Base-by-base conservation (phyloP, 805 yeast species). In the Starmerella vaccinii region DNA sequence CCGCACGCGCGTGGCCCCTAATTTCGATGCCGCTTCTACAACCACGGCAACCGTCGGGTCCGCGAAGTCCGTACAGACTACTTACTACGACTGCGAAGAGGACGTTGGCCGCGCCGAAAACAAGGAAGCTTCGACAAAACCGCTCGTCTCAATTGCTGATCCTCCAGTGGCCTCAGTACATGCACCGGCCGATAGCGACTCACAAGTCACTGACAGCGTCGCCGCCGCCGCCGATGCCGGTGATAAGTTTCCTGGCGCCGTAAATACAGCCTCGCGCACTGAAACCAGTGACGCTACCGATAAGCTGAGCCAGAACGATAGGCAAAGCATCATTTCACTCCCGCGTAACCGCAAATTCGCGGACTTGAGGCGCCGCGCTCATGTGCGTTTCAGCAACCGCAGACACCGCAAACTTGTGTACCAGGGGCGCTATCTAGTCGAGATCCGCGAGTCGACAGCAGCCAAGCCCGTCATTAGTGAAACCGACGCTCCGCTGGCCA, bases 381-480 rank as follows among this genome's bases (percentile, higher is more conserved):
- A 41, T 4, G 24, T 27, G 33, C 45, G 45, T 9, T 27, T 41
- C 33, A 41, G 19, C 15, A 26, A 18, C 16, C 45, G 18, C 24
- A 27, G 45, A 10, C 13, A 16, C 15, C 45, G 45, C 23, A 12
- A 26, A 7, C 32, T 41, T 27, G 68, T 88, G 4, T 75, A 78
- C 52, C 66, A 76, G 54, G 89, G 83, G 51, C 78, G 75, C 59
- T 78, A 84, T 78, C 68, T 89, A 18, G 85, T 85, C 0, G 68
- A 80, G 67, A 74, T 80, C 16, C 80, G 63, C 6, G 30, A 49
- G 26, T 19, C 53, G 13, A 34, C 42, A n/a, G 5, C 41, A 6
- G 32, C 38, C 26, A 22, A 23, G 13, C 51, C 56, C 13, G 16
- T n/a, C 16, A 39, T 47, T 8, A 79, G 59, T 56, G 26, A 61